Evolutionary conservation across 169 alveolate species (phyloP).

Genomic region (Cryptosporidium meleagridis): DNA sequence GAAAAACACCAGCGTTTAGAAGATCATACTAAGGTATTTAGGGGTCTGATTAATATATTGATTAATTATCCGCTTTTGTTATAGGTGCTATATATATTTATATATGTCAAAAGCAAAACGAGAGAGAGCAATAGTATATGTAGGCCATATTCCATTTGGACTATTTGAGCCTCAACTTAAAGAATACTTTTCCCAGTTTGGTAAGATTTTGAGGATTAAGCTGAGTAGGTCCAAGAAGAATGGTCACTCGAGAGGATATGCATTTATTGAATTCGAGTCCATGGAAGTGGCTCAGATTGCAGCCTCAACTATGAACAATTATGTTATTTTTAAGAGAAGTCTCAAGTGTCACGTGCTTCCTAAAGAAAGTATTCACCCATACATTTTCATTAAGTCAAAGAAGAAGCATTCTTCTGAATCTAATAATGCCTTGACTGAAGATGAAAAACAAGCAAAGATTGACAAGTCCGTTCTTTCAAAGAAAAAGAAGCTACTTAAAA

Average conservation of each 20-base stretch:
- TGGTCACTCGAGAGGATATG: constrained; percentile 88
- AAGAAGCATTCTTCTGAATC: background rate
- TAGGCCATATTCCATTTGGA: constrained; percentile 91
- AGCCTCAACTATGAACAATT: constrained; percentile 88
- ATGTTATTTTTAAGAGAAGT: constrained; percentile 82
- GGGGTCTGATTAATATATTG: background rate
- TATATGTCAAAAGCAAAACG: constrained; percentile 41
- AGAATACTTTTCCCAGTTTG: constrained; percentile 88
- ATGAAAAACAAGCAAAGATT: background rate
- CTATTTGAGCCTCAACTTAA: constrained; percentile 84
- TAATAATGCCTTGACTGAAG: background rate
- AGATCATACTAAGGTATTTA: background rate
- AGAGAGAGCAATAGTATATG: constrained; percentile 84
- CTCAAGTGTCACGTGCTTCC: constrained; percentile 81
- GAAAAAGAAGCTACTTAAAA: constrained; percentile 41
- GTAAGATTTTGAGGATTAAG: constrained; percentile 80
- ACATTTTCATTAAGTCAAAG: constrained; percentile 79
- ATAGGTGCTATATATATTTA: background rate
- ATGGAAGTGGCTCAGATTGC: constrained; percentile 87
- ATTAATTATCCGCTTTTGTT: background rate
- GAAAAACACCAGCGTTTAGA: background rate
- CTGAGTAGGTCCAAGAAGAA: constrained; percentile 83
- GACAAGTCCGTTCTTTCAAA: background rate
- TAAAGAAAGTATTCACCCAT: constrained; percentile 77
- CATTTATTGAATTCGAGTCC: constrained; percentile 86